Evolutionary conservation across 169 alveolate species (phyloP), one percentile per base, ranked within the genome.

Genomic region (Hammondia hammondi): DNA sequence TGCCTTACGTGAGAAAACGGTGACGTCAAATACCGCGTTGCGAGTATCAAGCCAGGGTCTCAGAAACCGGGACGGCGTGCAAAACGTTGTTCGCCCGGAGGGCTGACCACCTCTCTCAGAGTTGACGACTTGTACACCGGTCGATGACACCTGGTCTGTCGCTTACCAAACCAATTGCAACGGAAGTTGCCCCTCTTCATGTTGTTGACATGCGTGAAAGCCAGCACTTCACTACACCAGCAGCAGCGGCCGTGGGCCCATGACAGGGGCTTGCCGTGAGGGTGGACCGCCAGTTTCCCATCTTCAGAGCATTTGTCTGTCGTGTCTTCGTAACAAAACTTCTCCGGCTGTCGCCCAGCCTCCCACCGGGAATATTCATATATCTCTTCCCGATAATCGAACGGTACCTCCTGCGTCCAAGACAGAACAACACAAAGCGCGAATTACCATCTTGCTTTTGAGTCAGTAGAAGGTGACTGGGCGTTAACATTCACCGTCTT

Each of bases 241-340:
- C 90, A 82, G 29, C 90, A 82, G 52, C 90, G 57, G 45, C 90
- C 90, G 37, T 82, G 90, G 71, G 90, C 90, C 90, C 90, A 82
- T 12, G 90, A 24, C 7, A 82, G 90, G 71, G 90, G 90, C 35
- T 39, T 82, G 7, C 71, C 57, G 5, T 43, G 35, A 9, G 90
- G 90, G 43, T 82, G 90, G 43, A n/a, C 70, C 17, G 90, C 90
- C 37, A 82, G 90, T 39, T 82, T 82, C 45, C 70, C 90, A 48
- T 82, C 90, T 35, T 82, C 90, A 29, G 90, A 39, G 27, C 90
- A 82, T 82, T 82, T 82, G 71, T 9, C 43, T 12, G 37, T 43
- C 35, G 90, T 82, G 70, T 82, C 70, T n/a, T 82, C 90, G 90
- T 82, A 82, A 46, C 90, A 82, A 21, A 82, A 82, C 27, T 82